Percentiles rank a stretch among this genome's conserved stretches.
phyloP scores from a whole-genome alignment of 169 alveolate species.

The Babesia divergens region DNA sequence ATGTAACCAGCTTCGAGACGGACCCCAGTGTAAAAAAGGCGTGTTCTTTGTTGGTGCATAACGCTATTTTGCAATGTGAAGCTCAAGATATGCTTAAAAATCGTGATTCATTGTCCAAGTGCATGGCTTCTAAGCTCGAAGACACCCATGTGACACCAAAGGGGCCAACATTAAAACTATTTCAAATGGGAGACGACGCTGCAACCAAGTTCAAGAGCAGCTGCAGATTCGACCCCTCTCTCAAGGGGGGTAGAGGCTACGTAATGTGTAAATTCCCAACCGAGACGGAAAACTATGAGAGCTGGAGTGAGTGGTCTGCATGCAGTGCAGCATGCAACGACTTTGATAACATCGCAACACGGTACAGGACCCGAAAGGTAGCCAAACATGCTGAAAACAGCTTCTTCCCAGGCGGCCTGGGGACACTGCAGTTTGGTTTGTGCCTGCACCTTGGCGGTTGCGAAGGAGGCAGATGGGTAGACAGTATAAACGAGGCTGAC shows the following conservation, averaged over 20 bases:
- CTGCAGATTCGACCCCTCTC: conserved; percentile 22
- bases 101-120: not conserved
- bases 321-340: conserved; percentile 62
- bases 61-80: conserved; percentile 23
- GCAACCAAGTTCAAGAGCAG: conserved; percentile 11
- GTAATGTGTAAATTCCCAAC: conserved; percentile 65
- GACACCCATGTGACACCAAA: not conserved
- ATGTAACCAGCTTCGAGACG: conserved; percentile 8
- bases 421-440: conserved; percentile 47
- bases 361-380: conserved; percentile 42
- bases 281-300: conserved; percentile 24
- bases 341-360: conserved; percentile 35
- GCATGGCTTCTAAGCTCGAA: conserved; percentile 11
- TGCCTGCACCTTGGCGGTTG: conserved; percentile 45
- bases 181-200: not conserved
- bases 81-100: conserved; percentile 15
- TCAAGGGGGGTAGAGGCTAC: conserved; percentile 56
- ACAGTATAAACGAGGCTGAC: conserved; percentile 14
- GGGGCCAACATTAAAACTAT: not conserved
- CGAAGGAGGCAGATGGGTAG: conserved; percentile 26
- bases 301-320: conserved; percentile 72
- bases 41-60: not conserved
- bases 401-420: conserved; percentile 1
- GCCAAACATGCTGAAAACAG: not conserved
- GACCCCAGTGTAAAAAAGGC: conserved; percentile 12